These are phyloP conservation scores for Penicillium thymicola DNA, from an alignment of 2,329 filamentous ascomycete species.

Conservation along the genomic window DNA sequence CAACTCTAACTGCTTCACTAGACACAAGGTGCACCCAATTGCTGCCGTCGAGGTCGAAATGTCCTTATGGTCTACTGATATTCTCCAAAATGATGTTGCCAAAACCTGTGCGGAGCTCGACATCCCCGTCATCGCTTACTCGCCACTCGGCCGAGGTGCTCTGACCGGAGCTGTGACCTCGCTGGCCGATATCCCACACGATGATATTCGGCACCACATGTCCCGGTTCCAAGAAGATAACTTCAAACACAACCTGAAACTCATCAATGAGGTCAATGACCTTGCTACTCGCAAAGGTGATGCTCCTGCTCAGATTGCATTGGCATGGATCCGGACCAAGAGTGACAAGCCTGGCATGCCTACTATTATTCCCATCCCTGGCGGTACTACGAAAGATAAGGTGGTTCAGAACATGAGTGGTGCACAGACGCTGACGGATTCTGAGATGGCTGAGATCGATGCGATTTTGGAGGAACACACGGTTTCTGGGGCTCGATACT, in stretches of 20 bases:
- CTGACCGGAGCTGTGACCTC: constrained; percentile 50
- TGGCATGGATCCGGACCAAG: constrained; percentile 49
- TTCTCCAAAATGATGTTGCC: constrained; percentile 57
- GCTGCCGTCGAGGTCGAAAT: constrained; percentile 61
- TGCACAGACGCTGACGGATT: constrained; percentile 29
- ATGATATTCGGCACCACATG: constrained; percentile 43
- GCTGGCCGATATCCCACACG: constrained; percentile 46
- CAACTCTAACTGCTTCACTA: constrained; percentile 34
- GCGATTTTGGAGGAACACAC: constrained; percentile 49
- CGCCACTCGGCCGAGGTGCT: constrained; percentile 58
- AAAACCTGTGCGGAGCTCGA: constrained; percentile 53
- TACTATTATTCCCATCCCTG: constrained; percentile 39
- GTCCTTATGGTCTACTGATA: constrained; percentile 55
- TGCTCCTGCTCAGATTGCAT: constrained; percentile 47
- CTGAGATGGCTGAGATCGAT: constrained; percentile 50
- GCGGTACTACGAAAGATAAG: constrained; percentile 37
- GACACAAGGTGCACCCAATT: constrained; percentile 53
- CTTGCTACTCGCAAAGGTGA: constrained; percentile 47
- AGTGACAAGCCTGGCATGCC: constrained; percentile 45
- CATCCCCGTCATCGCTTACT: constrained; percentile 60
- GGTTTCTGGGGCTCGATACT: constrained; percentile 34
- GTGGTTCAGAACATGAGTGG: constrained; percentile 35
- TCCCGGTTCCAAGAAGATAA: constrained; percentile 53
- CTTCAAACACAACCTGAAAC: constrained; percentile 50
- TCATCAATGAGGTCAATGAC: constrained; percentile 46